Percentiles rank a stretch among this genome's conserved stretches.
These are phyloP conservation scores for Collybiopsis luxurians DNA, from an alignment of 768 basidiomycete species.

Conservation along the genomic window DNA sequence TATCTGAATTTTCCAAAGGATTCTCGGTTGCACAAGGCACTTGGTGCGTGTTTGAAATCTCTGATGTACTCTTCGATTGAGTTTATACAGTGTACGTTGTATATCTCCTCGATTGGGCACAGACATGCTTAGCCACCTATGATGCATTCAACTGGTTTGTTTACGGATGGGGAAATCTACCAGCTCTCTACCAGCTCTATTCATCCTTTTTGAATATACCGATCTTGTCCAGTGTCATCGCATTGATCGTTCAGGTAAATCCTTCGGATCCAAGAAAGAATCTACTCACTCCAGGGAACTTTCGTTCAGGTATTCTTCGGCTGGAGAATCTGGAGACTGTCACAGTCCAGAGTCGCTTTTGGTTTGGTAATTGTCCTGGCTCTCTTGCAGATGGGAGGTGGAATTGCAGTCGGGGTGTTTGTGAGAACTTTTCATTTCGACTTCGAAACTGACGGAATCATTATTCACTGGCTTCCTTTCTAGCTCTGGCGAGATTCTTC, in stretches of 20 bases:
- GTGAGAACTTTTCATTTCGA: neutral
- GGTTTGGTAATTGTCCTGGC: constrained; percentile 7
- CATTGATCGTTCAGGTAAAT: constrained; percentile 15
- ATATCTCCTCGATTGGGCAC: constrained; percentile 17
- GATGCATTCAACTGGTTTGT: constrained; percentile 20
- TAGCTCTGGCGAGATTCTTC: constrained; percentile 4
- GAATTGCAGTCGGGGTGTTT: constrained; percentile 10
- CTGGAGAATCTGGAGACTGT: constrained; percentile 17
- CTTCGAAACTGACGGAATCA: neutral
- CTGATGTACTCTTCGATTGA: too few relatives aligned
- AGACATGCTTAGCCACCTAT: constrained; percentile 17
- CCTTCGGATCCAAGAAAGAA: neutral
- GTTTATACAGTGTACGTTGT: constrained; percentile 13
- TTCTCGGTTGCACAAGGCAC: constrained; percentile 6
- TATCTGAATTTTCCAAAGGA: constrained; percentile 16
- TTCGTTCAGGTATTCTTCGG: constrained; percentile 14
- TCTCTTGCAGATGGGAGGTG: constrained; percentile 12
- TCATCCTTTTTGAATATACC: constrained; percentile 16
- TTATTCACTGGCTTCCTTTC: neutral
- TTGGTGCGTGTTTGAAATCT: too few relatives aligned
- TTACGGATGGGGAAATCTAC: constrained; percentile 15
- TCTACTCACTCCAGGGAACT: neutral
- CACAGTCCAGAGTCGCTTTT: constrained; percentile 8
- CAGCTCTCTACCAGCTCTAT: constrained; percentile 8
- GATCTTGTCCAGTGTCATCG: constrained; percentile 13